Evolutionary conservation across 2,329 filamentous ascomycete genomes (phyloP), one percentile per base, ranked within the genome.

Genomic region (Teratosphaeriaceae sp.): DNA sequence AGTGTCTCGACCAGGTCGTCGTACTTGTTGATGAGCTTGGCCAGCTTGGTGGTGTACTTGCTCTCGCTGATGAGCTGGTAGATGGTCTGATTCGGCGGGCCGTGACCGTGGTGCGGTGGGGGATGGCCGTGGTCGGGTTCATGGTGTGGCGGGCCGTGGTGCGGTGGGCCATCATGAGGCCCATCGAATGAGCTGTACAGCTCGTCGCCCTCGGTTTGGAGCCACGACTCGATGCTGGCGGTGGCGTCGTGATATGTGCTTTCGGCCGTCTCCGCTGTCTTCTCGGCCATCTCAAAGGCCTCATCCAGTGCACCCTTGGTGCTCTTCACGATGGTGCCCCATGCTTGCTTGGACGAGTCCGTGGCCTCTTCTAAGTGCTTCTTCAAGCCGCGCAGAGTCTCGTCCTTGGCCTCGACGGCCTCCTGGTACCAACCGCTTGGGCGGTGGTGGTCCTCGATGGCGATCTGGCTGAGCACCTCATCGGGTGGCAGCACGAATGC

Each of bases 31-130:
- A 95, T 75, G n/a, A 88, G 69, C 59, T 83, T 77, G 21, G 83
- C 80, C 34, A 95, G 82, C 63, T 82, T 84, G 38, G 78, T 84
- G 1, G 86, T 89, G 65, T 86, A 76, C 56, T 88, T 84, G 68
- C 77, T 84, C 55, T 76, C 69, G n/a, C 76, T 70, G 63, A 95
- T 86, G 47, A 89, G 68, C 64, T 94, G 72, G 65, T 89, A 94
- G 34, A 94, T 77, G 16, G 88, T 94, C 59, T 75, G 67, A 59
- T 88, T 84, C 5, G 77, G 70, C 48, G 69, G 67, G 38, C 61
- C 62, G 50, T 71, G 38, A 13, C 51, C 44, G 23, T 52, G 51
- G 38, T 60, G 60, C 18, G 50, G 52, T 26, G 52, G 55, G 33
- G 46, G 50, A 51, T 18, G 41, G 45, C n/a, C 42, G 12, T 34